These are phyloP conservation scores for Xylaria sp. DNA, from an alignment of 2,329 filamentous ascomycete genomes.

Conservation along the genomic window DNA sequence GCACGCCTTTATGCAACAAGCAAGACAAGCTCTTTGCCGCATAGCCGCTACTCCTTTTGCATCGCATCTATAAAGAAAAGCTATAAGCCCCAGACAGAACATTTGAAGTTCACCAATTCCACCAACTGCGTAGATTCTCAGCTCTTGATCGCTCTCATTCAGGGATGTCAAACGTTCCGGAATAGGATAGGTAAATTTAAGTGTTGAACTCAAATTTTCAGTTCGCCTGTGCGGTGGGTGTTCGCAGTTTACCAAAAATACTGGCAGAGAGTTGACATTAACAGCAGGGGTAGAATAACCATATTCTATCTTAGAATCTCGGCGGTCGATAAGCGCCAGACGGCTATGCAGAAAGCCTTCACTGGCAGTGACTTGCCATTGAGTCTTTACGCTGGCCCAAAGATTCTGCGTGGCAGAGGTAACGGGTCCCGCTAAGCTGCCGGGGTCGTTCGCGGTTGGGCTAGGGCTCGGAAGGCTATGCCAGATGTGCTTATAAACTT, in stretches of 20 bases:
- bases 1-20: conserved; percentile 1
- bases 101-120: conserved; percentile 7
- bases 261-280: neutral
- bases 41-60: neutral
- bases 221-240: neutral
- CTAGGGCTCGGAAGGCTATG: no score
- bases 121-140: neutral
- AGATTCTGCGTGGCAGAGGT: neutral
- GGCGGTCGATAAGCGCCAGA: neutral
- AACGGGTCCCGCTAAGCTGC: no score
- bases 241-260: neutral
- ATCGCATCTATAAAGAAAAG: rapidly evolving
- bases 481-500: neutral
- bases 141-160: no score
- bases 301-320: neutral
- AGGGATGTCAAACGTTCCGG: neutral
- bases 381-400: neutral
- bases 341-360: neutral
- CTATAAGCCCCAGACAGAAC: neutral
- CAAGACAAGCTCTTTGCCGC: neutral
- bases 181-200: no score
- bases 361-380: neutral
- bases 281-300: neutral
- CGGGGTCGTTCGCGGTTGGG: no score
- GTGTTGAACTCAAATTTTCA: no score